A percentile compares a stretch with the other conserved stretches of the same genome.
phyloP scores from a whole-genome alignment of 2,329 filamentous ascomycete species.

The Alternaria sp. region DNA sequence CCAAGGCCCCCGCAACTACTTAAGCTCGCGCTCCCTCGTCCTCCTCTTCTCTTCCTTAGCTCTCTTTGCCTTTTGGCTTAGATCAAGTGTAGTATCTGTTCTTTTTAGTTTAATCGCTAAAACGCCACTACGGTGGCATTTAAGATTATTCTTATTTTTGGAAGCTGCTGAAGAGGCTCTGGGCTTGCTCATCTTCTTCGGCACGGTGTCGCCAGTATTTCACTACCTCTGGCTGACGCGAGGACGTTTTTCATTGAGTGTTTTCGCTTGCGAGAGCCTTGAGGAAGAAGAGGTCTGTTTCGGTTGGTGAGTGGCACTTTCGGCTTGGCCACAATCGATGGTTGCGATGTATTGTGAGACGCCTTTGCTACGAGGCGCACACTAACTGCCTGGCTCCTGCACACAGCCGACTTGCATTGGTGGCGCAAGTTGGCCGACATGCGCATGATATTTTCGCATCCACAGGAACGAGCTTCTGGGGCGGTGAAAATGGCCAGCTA shows the following conservation, averaged over 20 bases:
- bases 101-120: constrained; percentile 22
- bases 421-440: too few species aligned
- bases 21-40: not conserved
- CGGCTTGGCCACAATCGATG: too few species aligned
- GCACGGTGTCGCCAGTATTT: constrained; percentile 35
- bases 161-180: constrained; percentile 18
- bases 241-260: constrained; percentile 65
- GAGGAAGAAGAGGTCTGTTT: constrained; percentile 61
- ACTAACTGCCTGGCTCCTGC: too few species aligned
- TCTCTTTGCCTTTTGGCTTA: constrained; percentile 19
- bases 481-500: too few species aligned
- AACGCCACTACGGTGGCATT: constrained; percentile 21
- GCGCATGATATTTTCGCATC: too few species aligned
- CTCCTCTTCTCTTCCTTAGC: not conserved
- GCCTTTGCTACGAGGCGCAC: too few species aligned
- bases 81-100: constrained; percentile 18
- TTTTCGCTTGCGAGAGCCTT: constrained; percentile 62
- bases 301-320: too few species aligned
- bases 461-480: too few species aligned
- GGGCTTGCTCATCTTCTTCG: constrained; percentile 31
- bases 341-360: too few species aligned
- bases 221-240: constrained; percentile 34
- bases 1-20: not conserved
- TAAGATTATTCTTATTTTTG: constrained; percentile 34
- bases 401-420: too few species aligned